Percentiles rank a stretch among this genome's conserved stretches.
Conservation (phyloP, 2,329 filamentous ascomycete species). For the Scytalidium lignicola region DNA sequence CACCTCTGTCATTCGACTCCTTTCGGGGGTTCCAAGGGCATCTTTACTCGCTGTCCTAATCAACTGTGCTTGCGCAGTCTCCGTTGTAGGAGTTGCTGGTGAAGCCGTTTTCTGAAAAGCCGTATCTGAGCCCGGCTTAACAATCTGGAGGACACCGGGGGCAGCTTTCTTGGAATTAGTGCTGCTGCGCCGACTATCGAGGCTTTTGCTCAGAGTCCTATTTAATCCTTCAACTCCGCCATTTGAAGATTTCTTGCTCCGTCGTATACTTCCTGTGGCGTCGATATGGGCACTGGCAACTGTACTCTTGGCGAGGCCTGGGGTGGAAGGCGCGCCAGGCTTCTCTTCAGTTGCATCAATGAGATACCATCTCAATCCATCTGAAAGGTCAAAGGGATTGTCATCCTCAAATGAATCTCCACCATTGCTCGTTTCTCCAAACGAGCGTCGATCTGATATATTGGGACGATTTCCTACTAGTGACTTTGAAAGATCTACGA, state of each 20-base stretch:
- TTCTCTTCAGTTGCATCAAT: constrained; percentile 94
- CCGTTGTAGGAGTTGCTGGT: constrained; percentile 14
- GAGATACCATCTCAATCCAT: constrained; percentile 93
- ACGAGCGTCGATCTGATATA: constrained; percentile 34
- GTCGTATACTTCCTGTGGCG: constrained; percentile 68
- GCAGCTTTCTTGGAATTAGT: constrained; percentile 75
- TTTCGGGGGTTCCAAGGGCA: background rate
- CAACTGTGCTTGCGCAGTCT: constrained; percentile 15
- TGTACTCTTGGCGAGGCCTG: constrained; percentile 85
- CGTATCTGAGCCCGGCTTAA: constrained; percentile 19
- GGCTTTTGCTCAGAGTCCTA: constrained; percentile 76
- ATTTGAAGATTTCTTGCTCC: constrained; percentile 32
- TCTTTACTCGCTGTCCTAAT: constrained; percentile 10
- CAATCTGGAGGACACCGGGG: constrained; percentile 29
- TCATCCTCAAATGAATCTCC: constrained; percentile 69
- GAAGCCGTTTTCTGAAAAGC: constrained; percentile 17
- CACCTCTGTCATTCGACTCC: constrained; percentile 17
- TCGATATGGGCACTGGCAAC: constrained; percentile 85
- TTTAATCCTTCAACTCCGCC: constrained; percentile 67
- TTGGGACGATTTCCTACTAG: constrained; percentile 34
- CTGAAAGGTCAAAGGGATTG: constrained; percentile 94
- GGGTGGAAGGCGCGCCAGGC: constrained; percentile 83
- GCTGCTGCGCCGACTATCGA: constrained; percentile 88
- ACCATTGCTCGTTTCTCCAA: constrained; percentile 47
- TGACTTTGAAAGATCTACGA: constrained; percentile 85